Evolutionary conservation across 2,329 filamentous ascomycete genomes (phyloP).

Genomic region (Tricladium varicosporioides): DNA sequence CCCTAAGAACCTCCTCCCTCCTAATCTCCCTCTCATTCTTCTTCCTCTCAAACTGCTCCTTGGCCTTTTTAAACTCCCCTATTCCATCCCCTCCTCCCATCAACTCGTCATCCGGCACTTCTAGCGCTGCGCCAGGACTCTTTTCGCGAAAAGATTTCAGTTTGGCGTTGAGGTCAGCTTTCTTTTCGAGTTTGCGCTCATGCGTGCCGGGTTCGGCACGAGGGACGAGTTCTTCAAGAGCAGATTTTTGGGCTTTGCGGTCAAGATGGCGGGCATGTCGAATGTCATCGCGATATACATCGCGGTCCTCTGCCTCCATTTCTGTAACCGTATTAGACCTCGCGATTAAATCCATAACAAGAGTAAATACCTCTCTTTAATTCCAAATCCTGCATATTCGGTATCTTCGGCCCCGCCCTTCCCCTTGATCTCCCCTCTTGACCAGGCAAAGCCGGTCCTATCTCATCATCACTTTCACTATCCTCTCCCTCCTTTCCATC

Average conservation of each 20-base stretch:
- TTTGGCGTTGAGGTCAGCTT: slow-evolving; percentile 66
- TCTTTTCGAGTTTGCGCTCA: slow-evolving; percentile 86
- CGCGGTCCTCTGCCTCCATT: slow-evolving; percentile 46
- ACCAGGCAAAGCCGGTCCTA: slow-evolving; percentile 48
- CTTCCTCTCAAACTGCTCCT: slow-evolving; percentile 64
- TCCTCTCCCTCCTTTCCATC: slow-evolving; percentile 14
- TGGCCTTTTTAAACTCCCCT: slow-evolving; percentile 67
- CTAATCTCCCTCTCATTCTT: slow-evolving; percentile 83
- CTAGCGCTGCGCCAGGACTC: slow-evolving; percentile 56
- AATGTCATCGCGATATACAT: slow-evolving; percentile 47
- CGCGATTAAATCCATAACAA: neutral
- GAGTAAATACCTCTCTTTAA: slow-evolving; percentile 46
- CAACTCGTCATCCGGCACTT: slow-evolving; percentile 70
- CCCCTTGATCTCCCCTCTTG: slow-evolving; percentile 28
- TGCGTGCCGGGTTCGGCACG: slow-evolving; percentile 79
- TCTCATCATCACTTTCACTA: slow-evolving; percentile 35
- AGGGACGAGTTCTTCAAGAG: slow-evolving; percentile 77
- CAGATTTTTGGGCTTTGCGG: slow-evolving; percentile 64
- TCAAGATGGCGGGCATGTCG: slow-evolving; percentile 63
- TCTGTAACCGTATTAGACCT: slow-evolving; percentile 24
- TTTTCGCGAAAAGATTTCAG: slow-evolving; percentile 72
- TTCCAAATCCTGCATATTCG: slow-evolving; percentile 71
- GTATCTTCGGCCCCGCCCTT: slow-evolving; percentile 58
- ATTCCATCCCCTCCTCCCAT: slow-evolving; percentile 68
- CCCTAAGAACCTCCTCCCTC: slow-evolving; percentile 76